Evolutionary conservation across 2,329 filamentous ascomycete species (phyloP), one percentile per base, ranked within the genome.

Genomic region (Monilinia fructicola): DNA sequence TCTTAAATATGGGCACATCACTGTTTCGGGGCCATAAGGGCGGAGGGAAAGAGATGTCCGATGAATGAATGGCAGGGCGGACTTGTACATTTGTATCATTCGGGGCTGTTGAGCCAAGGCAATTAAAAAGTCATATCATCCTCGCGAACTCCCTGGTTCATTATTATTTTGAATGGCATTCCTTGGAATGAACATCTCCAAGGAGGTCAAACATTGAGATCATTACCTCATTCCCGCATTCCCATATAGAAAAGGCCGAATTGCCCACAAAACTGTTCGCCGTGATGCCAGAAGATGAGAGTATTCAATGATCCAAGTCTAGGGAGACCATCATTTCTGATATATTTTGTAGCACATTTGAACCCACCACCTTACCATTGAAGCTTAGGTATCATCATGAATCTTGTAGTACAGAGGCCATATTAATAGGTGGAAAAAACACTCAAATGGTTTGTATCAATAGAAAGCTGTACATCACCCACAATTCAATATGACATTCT

Each of bases 61-160:
- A 46, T 56, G 55, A 63, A 55, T 53, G 56, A 65, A 60, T 28
- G 53, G 31, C 63, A 52, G 54, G 42, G 50, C 28, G 50, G 56
- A 64, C 70, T 67, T 75, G 74, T 75, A 75, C 68, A 75, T 71
- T 68, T 74, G 68, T 74, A 74, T 74, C 69, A 74, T 69, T 70
- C 54, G 64, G 62, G 58, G 67, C 58, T 60, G 63, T 64, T 48
- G 55, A 55, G 54, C 64, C 56, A 67, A 70, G 53, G 55, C 67
- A 72, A 69, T 72, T 46, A 52, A 66, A 64, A 67, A 58, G 23
- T 62, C 52, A 46, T 12, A 65, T 60, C 35, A 56, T 48, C 50
- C 54, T 48, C 38, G n/a, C 18, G 21, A 61, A 54, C 38, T n/a
- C 12, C 23, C 58, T 21, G n/a, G 55, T 42, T 46, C 50, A 42